Base-by-base conservation (phyloP, 2,329 filamentous ascomycete species). In the Pochonia chlamydosporia region DNA sequence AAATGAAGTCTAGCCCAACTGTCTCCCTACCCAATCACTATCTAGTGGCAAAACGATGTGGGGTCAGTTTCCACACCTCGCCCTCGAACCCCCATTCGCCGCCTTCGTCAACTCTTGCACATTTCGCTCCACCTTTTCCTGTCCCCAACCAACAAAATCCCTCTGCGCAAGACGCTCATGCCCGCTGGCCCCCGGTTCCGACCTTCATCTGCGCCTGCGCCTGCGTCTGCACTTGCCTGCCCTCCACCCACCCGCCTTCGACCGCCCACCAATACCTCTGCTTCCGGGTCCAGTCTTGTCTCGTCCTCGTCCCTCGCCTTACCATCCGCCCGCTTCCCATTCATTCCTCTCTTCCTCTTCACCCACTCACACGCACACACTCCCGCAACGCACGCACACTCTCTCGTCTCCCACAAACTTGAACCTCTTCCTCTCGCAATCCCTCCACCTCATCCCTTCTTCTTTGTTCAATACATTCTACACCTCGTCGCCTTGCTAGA, bases 81-180 rank as follows among this genome's bases (percentile, higher is more conserved):
- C 49, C 50, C 51, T 39, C 51, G 28, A 30, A 36, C 49, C 52
- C 36, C 60, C 52, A 66, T 66, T 66, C 57, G 64, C 57, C 57
- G 55, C 51, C 47, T 54, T 43, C 35, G 51, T 44, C 53, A 44
- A 33, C 37, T 28, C 31, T 33, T 23, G 30, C 43, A 6, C 44
- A 31, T 26, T 21, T 23, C 4, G 24, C 40, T 52, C 55, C 57
- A 56, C 56, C 54, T 53, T 49, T 51, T 44, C 35, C 51, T 51
- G 45, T 26, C 54, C 56, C 54, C 59, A 59, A 58, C 62, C 61
- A 62, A 63, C 61, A 59, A 58, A 58, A 49, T 57, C 52, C 58
- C 56, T 57, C 53, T 49, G 56, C 47, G 37, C 20, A 39, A 33
- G 37, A 41, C 21, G 33, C 41, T 24, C 39, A 25, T 39, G 35